Conservation (phyloP, 139 green algal species). For the Tetradesmus lagerheimii region DNA sequence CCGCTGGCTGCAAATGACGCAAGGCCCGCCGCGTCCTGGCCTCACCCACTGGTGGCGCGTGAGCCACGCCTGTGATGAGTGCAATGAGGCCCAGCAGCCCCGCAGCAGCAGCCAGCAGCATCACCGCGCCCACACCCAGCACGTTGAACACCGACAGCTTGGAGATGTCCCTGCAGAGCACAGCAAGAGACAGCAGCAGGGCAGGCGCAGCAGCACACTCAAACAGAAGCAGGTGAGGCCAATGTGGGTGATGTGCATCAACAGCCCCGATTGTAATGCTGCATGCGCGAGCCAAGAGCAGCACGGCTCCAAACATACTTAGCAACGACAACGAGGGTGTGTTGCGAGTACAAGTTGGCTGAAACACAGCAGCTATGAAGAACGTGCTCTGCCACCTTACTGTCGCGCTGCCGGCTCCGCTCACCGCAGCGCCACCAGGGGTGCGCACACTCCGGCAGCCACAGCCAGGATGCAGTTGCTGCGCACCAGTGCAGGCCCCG, state of each 20-base stretch:
- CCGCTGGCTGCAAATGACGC: no score
- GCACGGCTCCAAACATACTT: no score
- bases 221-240: no score
- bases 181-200: background rate
- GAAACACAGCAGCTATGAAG: no score
- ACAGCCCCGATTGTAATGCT: no score
- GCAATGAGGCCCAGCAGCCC: conserved; percentile 43
- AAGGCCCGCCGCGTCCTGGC: no score
- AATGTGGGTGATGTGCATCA: no score
- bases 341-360: no score
- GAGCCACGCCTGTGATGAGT: conserved; percentile 16
- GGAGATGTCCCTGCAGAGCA: conserved; percentile 15
- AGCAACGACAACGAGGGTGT: no score
- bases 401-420: background rate
- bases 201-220: background rate
- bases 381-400: no score
- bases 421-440: conserved; percentile 33
- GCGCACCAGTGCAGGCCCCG: conserved; percentile 22
- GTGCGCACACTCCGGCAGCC: conserved; percentile 16
- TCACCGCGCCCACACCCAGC: conserved; percentile 47
- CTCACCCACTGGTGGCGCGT: conserved; percentile 22
- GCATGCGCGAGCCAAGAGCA: no score
- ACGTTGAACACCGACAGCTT: conserved; percentile 53
- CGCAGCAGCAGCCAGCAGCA: conserved; percentile 37
- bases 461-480: conserved; percentile 30